Conservation (phyloP, 768 basidiomycete species). For the Trametopsis cervina region DNA sequence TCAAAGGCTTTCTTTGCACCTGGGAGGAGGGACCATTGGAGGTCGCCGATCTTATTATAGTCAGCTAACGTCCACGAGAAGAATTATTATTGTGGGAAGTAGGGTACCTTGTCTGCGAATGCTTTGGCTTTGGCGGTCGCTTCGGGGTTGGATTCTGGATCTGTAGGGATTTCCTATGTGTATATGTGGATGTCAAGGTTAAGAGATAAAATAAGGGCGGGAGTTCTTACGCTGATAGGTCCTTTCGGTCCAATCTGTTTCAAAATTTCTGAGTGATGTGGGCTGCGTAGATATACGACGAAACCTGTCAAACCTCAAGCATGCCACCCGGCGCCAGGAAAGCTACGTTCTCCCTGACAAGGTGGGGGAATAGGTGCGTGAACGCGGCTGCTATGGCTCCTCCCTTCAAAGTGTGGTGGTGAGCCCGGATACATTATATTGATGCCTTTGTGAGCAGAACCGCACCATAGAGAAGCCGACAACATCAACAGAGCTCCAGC, state of each 20-base stretch:
- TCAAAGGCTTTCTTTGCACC: conserved; percentile 66
- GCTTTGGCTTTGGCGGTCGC: conserved; percentile 11
- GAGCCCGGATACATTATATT: neutral
- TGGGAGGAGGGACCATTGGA: conserved; percentile 65
- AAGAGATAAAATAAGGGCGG: too few relatives aligned
- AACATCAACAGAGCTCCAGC: conserved; percentile 59
- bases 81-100: neutral
- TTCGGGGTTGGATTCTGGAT: conserved; percentile 17
- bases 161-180: neutral
- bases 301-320: conserved; percentile 46
- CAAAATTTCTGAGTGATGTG: too few relatives aligned
- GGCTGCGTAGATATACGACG: too few relatives aligned
- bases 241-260: too few relatives aligned
- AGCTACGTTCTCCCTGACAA: conserved; percentile 56
- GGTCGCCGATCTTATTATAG: conserved; percentile 46
- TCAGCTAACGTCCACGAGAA: neutral
- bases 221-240: too few relatives aligned
- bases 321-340: conserved; percentile 60
- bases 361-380: conserved; percentile 57
- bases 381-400: conserved; percentile 71
- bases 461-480: conserved; percentile 74
- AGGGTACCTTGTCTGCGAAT: neutral
- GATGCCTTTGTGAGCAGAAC: neutral
- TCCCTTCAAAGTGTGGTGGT: conserved; percentile 36
- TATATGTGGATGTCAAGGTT: too few relatives aligned